Base-by-base conservation (phyloP, 2,329 filamentous ascomycete species). In the Cadophora gregata region DNA sequence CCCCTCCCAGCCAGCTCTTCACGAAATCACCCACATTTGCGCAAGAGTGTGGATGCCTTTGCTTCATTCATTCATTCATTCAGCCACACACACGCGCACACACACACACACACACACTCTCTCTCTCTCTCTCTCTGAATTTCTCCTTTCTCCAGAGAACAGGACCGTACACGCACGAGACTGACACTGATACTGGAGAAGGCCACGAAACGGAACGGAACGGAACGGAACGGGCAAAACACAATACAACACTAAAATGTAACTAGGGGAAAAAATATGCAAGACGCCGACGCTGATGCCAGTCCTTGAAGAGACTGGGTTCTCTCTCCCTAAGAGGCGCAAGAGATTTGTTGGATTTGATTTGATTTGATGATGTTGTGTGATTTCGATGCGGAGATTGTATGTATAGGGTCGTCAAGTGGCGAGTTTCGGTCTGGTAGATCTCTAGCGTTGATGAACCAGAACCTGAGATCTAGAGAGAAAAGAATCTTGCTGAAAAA, bases 261-360 rank as follows among this genome's bases (percentile, higher is more conserved):
- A 38, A 45, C 31, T 29, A 45, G 36, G n/a, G n/a, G n/a, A n/a
- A 31, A 60, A 45, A 47, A 33, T 48, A 56, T 53, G 50, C 48
- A 63, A 58, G 8, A 62, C 63, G 63, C 63, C 63, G 50, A 58
- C 59, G 63, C 58, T 62, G 50, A 65, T 65, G 48, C 58, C 61
- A n/a, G 33, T 55, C 50, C 50, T 47, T 38, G 12, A 31, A 50
- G 47, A 9, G 21, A 33, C 25, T 16, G 25, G n/a, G n/a, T n/a
- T n/a, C n/a, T n/a, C n/a, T n/a, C 42, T 16, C 55, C 12, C 19
- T 38, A 19, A 31, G 58, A 29, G 27, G 4, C 10, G n/a, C 5
- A 45, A 47, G 36, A 33, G 25, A 5, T 60, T 31, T 8, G n/a
- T n/a, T n/a, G n/a, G n/a, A n/a, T n/a, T 60, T 31, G 58, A 45